Percentiles rank a stretch among this genome's conserved stretches.
These are phyloP conservation scores for Zoysia japonica DNA, from an alignment of 176 grass and related monocot genomes.

Conservation along the genomic window DNA sequence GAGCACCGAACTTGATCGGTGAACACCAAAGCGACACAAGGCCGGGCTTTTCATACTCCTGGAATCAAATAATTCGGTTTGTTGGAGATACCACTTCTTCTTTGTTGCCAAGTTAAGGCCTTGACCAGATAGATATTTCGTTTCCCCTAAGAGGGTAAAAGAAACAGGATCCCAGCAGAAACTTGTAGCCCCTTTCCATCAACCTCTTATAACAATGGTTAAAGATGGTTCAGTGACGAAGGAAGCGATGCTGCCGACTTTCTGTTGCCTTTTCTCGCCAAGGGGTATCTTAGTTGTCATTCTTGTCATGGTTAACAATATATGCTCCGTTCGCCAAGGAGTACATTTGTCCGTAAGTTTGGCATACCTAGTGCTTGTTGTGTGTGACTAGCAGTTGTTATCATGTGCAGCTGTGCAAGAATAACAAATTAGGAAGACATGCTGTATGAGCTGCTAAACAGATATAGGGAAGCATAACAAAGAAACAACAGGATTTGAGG, in stretches of 20 bases:
- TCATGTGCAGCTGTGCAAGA: constrained; percentile 27
- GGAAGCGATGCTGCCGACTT: constrained; percentile 3
- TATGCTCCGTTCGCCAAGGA: too few species aligned
- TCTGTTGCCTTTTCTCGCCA: constrained; percentile 2
- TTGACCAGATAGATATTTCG: constrained; percentile 8
- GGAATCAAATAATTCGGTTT: not conserved
- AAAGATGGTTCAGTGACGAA: constrained; percentile 38
- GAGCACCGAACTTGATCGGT: not conserved
- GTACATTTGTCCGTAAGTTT: constrained; percentile 5
- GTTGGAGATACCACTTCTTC: not conserved
- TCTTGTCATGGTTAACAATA: constrained; percentile 11
- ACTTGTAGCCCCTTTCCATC: not conserved
- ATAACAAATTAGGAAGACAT: constrained; percentile 20
- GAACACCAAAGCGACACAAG: not conserved
- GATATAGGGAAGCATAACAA: constrained; percentile 8
- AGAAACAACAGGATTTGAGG: not conserved
- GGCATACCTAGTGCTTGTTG: not conserved
- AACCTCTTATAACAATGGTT: constrained; percentile 5
- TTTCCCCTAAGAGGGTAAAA: constrained; percentile 19
- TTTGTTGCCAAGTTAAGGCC: constrained; percentile 40
- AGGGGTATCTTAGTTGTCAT: not conserved
- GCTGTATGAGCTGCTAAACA: constrained; percentile 1
- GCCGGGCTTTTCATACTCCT: not conserved
- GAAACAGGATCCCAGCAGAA: constrained; percentile 28
- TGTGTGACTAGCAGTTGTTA: not conserved